phyloP scores from a whole-genome alignment of 1,139 yeast genomes.

The Candida sp. region DNA sequence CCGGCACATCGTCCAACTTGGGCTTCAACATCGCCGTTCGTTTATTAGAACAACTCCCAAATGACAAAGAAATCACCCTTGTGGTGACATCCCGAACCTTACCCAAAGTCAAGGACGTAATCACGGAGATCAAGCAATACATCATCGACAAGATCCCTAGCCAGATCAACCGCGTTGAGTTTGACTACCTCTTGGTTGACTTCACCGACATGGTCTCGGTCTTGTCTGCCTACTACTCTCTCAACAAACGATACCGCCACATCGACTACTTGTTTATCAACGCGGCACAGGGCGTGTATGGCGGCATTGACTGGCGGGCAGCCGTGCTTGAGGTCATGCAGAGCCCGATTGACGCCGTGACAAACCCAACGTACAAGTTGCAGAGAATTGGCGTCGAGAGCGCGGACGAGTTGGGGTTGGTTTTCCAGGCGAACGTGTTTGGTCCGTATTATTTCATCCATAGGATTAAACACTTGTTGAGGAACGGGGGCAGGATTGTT shows the following conservation, averaged over 20 bases:
- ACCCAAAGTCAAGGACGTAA: constrained; percentile 82
- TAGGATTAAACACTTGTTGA: constrained; percentile 56
- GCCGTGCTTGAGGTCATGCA: constrained; percentile 69
- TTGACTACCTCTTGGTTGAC: constrained; percentile 86
- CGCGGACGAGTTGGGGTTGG: constrained; percentile 77
- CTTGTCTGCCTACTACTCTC: constrained; percentile 72
- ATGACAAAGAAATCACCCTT: constrained; percentile 63
- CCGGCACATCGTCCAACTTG: constrained; percentile 66
- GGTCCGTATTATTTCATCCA: constrained; percentile 89
- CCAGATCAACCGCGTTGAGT: constrained; percentile 66
- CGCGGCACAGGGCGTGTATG: constrained; percentile 89
- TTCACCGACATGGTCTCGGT: constrained; percentile 92
- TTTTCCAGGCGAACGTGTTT: constrained; percentile 94
- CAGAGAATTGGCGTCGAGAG: constrained; percentile 80
- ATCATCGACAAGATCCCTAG: constrained; percentile 35
- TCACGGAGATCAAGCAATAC: constrained; percentile 59
- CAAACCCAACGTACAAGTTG: constrained; percentile 82
- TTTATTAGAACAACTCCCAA: constrained; percentile 61
- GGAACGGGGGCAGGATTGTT: constrained; percentile 63
- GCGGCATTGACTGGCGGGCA: constrained; percentile 83
- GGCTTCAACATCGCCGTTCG: constrained; percentile 88
- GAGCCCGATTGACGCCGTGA: constrained; percentile 79
- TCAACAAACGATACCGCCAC: constrained; percentile 61
- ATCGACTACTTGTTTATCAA: constrained; percentile 84
- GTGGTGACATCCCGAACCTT: constrained; percentile 90